These are phyloP conservation scores for Clavariopsis aquatica DNA, from an alignment of 495 filamentous ascomycete species.

Conservation along the genomic window DNA sequence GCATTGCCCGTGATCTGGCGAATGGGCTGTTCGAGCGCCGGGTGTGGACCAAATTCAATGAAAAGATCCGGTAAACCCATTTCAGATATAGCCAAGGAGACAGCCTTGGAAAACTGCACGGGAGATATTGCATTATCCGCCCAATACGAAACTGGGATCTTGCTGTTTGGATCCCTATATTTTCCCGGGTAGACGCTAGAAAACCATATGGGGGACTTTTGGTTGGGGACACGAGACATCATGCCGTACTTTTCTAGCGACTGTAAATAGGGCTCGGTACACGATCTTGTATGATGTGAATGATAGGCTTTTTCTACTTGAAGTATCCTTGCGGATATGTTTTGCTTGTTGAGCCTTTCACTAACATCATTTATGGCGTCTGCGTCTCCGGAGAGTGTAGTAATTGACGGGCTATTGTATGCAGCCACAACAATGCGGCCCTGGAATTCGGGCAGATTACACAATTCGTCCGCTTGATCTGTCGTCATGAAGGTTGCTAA, in stretches of 20 bases:
- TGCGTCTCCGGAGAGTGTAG: slow-evolving; percentile 26
- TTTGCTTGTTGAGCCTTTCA: not conserved
- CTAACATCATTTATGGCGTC: slow-evolving; percentile 2
- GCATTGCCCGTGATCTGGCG: not conserved
- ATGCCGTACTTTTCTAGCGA: no score
- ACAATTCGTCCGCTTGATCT: not conserved
- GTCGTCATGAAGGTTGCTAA: not conserved
- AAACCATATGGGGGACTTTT: not conserved
- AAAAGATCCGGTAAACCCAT: no score
- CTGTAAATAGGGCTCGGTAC: not conserved
- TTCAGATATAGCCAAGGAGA: no score
- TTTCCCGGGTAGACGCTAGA: not conserved
- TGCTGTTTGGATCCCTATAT: not conserved
- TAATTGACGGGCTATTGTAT: slow-evolving; percentile 10
- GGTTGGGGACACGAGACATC: not conserved
- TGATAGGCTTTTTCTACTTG: slow-evolving; percentile 33
- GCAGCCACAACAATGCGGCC: not conserved
- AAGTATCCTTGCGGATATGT: not conserved
- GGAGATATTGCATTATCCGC: slow-evolving; percentile 6
- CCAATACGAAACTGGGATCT: slow-evolving; percentile 16
- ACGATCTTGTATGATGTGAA: slow-evolving; percentile 20
- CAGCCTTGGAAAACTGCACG: not conserved
- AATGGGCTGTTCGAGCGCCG: slow-evolving; percentile 15
- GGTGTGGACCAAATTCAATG: slow-evolving; percentile 25
- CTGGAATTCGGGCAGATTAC: not conserved